These are phyloP conservation scores for Wickerhamiella parazyma DNA, from an alignment of 805 yeast genomes.

Conservation along the genomic window DNA sequence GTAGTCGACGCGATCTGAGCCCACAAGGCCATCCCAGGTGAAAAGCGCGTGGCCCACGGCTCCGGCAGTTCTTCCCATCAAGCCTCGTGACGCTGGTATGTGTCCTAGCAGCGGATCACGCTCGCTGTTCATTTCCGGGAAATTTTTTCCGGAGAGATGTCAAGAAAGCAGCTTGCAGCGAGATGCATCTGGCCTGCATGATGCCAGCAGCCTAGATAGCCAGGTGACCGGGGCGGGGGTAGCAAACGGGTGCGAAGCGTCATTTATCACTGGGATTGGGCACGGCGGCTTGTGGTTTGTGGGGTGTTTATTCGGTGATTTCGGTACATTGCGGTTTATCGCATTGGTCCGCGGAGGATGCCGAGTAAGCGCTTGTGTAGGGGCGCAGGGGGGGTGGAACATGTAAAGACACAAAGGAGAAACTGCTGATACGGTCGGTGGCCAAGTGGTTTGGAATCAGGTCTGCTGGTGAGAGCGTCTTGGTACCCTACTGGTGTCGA, in stretches of 20 bases:
- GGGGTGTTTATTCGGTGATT: too few species aligned
- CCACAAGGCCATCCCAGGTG: constrained; percentile 63
- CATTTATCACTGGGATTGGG: too few species aligned
- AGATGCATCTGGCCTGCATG: neutral
- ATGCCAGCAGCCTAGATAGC: too few species aligned
- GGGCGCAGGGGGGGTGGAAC: too few species aligned
- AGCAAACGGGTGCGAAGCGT: too few species aligned
- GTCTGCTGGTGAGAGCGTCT: too few species aligned
- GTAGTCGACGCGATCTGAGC: constrained; percentile 58
- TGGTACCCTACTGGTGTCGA: too few species aligned
- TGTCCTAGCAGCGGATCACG: neutral
- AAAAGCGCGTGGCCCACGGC: constrained; percentile 28
- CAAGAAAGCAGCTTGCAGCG: neutral
- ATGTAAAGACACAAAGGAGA: neutral
- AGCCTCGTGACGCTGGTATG: neutral
- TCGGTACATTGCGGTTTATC: constrained; percentile 2
- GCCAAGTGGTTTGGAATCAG: too few species aligned
- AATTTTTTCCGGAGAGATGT: neutral
- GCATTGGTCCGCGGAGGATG: constrained; percentile 5
- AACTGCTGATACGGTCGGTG: too few species aligned
- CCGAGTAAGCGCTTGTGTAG: constrained; percentile 1
- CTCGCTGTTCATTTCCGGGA: neutral
- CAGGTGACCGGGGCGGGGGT: neutral
- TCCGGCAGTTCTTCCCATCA: neutral
- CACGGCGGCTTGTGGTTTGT: too few species aligned